Percentiles rank a stretch among this genome's conserved stretches.
Conservation (phyloP, 2,329 filamentous ascomycete genomes). For the Verticillium nubilum region DNA sequence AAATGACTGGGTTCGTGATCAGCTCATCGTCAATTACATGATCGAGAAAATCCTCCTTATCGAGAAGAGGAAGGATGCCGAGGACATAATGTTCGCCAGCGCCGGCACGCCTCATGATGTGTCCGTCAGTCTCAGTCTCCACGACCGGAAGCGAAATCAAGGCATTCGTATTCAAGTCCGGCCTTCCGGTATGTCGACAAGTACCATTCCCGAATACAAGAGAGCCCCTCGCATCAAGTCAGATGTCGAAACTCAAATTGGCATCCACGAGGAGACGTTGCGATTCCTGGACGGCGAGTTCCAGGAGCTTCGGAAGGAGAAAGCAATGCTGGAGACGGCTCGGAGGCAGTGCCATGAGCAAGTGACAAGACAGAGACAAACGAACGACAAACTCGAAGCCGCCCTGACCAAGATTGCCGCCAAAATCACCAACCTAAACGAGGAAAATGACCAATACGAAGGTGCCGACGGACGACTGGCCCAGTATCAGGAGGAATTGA, state of each 20-base stretch:
- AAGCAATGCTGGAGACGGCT: constrained; percentile 39
- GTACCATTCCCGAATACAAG: constrained; percentile 37
- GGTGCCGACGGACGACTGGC: constrained; percentile 64
- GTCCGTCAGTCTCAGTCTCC: constrained; percentile 63
- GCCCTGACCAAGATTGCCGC: constrained; percentile 56
- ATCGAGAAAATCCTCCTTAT: constrained; percentile 86
- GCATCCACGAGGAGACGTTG: constrained; percentile 41
- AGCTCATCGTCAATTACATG: constrained; percentile 73
- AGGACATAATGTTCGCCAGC: constrained; percentile 61
- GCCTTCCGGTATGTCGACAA: constrained; percentile 23
- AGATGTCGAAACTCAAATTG: constrained; percentile 64
- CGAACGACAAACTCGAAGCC: constrained; percentile 38
- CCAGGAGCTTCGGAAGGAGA: constrained; percentile 42
- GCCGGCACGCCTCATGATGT: constrained; percentile 62
- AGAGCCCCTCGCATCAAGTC: constrained; percentile 71
- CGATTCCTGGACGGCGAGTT: constrained; percentile 52
- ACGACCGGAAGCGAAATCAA: constrained; percentile 43
- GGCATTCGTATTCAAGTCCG: constrained; percentile 8
- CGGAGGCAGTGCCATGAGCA: constrained; percentile 42
- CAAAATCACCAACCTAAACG: constrained; percentile 43
- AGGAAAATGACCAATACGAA: constrained; percentile 60
- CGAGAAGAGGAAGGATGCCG: constrained; percentile 59
- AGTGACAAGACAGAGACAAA: constrained; percentile 35
- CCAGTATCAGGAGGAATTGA: constrained; percentile 51
- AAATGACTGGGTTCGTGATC: constrained; percentile 69